Percentiles rank a stretch among this genome's conserved stretches.
These are phyloP conservation scores for Diaporthe humulicola DNA, from an alignment of 2,329 filamentous ascomycete genomes.

Conservation along the genomic window DNA sequence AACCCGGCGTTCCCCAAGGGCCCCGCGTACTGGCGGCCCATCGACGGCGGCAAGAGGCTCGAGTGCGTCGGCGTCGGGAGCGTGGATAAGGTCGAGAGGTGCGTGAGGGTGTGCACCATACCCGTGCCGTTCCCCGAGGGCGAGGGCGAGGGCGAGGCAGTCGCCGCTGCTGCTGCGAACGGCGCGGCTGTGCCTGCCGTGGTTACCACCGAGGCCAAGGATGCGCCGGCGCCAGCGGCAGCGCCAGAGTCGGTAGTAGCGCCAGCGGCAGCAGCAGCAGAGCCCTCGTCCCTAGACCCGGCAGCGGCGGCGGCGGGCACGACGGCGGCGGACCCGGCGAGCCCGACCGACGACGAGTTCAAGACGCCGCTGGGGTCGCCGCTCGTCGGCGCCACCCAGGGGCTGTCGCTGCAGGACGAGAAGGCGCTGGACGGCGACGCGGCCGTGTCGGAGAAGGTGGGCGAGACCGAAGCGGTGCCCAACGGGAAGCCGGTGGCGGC, in stretches of 20 bases:
- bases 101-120: conserved; percentile 65
- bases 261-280: conserved; percentile 1
- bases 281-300: neutral
- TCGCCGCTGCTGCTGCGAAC: conserved; percentile 31
- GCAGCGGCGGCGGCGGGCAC: conserved; percentile 35
- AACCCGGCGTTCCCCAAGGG: conserved; percentile 67
- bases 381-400: conserved; percentile 35
- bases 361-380: conserved; percentile 26
- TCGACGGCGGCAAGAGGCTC: conserved; percentile 58
- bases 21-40: conserved; percentile 69
- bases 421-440: conserved; percentile 37
- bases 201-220: conserved; percentile 32
- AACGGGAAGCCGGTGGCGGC: conserved; percentile 32
- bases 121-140: conserved; percentile 48
- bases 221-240: conserved; percentile 36
- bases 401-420: conserved; percentile 42
- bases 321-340: conserved; percentile 2
- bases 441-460: conserved; percentile 43
- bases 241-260: neutral
- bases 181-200: conserved; percentile 36
- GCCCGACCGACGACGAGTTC: conserved; percentile 22
- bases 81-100: conserved; percentile 58
- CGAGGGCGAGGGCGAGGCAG: conserved; percentile 28
- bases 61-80: conserved; percentile 68
- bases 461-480: conserved; percentile 6